phyloP scores from a whole-genome alignment of 2,329 filamentous ascomycete species.

The Pseudopithomyces chartarum region DNA sequence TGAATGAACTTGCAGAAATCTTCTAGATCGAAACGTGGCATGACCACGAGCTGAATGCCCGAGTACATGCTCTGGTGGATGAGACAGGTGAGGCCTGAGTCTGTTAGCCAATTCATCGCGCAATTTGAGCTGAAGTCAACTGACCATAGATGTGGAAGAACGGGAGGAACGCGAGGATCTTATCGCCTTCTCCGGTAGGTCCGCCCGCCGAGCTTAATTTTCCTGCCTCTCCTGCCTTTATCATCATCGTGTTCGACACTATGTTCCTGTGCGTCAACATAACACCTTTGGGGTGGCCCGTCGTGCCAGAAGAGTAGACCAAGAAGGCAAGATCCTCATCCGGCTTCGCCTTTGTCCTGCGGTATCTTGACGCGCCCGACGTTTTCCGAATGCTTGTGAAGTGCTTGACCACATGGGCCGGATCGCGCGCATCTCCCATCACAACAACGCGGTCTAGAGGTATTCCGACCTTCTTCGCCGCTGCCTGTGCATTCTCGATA shows the following conservation, averaged over 20 bases:
- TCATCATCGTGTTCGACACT: slow-evolving; percentile 67
- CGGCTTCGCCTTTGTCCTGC: slow-evolving; percentile 66
- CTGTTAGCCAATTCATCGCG: not conserved
- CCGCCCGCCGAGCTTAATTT: slow-evolving; percentile 64
- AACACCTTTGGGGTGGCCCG: slow-evolving; percentile 89
- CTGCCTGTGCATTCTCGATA: slow-evolving; percentile 67
- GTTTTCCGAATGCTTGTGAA: slow-evolving; percentile 73
- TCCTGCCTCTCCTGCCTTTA: slow-evolving; percentile 48
- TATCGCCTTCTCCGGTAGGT: slow-evolving; percentile 68
- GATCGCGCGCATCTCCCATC: slow-evolving; percentile 71
- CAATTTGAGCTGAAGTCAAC: slow-evolving; percentile 23
- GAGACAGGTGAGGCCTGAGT: slow-evolving; percentile 69
- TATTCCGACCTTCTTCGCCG: slow-evolving; percentile 72
- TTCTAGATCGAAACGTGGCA: slow-evolving; percentile 82
- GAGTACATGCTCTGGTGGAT: slow-evolving; percentile 70
- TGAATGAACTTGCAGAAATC: slow-evolving; percentile 79
- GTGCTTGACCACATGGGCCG: slow-evolving; percentile 66
- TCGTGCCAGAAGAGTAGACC: slow-evolving; percentile 89
- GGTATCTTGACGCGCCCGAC: slow-evolving; percentile 62
- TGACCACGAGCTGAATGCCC: slow-evolving; percentile 70
- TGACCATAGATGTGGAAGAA: slow-evolving; percentile 90
- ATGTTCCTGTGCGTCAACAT: slow-evolving; percentile 85
- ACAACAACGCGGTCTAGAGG: slow-evolving; percentile 74
- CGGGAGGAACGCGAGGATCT: slow-evolving; percentile 77
- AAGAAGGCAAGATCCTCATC: slow-evolving; percentile 79